Evolutionary conservation across 306 rosid genomes (phyloP).

Genomic region (Begonia peltatifolia): DNA sequence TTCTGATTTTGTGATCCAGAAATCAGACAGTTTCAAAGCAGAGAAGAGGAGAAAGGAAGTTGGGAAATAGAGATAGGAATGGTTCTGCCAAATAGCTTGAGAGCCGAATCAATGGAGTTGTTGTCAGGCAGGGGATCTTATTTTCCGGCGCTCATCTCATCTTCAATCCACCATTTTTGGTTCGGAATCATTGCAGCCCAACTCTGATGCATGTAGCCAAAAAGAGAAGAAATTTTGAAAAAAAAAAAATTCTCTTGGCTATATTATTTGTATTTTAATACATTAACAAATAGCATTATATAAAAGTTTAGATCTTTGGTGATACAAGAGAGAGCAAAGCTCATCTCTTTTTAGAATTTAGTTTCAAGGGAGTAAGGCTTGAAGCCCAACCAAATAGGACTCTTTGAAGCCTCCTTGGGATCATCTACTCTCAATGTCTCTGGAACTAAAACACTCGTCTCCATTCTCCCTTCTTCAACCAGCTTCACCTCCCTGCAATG

Average conservation of each 20-base stretch:
- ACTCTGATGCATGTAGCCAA: too few relatives aligned
- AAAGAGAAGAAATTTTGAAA: too few relatives aligned
- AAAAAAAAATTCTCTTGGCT: too few relatives aligned
- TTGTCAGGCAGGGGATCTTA: background rate
- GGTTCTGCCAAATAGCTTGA: conserved; percentile 53
- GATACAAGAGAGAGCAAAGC: too few relatives aligned
- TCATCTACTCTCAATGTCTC: conserved; percentile 32
- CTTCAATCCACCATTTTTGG: background rate
- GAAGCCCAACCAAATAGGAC: conserved; percentile 23
- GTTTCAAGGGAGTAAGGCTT: conserved; percentile 6
- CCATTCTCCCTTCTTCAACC: conserved; percentile 27
- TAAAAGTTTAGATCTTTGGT: too few relatives aligned
- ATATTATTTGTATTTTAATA: too few relatives aligned
- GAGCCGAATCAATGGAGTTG: conserved; percentile 24
- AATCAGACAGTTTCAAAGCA: too few relatives aligned
- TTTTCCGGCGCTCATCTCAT: background rate
- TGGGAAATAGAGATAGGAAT: conserved; percentile 40
- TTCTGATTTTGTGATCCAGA: too few relatives aligned
- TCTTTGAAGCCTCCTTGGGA: conserved; percentile 25
- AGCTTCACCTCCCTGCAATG: conserved; percentile 30
- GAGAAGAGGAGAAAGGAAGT: conserved; percentile 9
- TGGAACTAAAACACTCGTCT: conserved; percentile 24
- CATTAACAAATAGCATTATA: too few relatives aligned
- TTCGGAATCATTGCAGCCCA: background rate
- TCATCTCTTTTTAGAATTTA: too few relatives aligned